Evolutionary conservation across 1,139 yeast species (phyloP).

Genomic region (Lodderomyces oxycetoniae): DNA sequence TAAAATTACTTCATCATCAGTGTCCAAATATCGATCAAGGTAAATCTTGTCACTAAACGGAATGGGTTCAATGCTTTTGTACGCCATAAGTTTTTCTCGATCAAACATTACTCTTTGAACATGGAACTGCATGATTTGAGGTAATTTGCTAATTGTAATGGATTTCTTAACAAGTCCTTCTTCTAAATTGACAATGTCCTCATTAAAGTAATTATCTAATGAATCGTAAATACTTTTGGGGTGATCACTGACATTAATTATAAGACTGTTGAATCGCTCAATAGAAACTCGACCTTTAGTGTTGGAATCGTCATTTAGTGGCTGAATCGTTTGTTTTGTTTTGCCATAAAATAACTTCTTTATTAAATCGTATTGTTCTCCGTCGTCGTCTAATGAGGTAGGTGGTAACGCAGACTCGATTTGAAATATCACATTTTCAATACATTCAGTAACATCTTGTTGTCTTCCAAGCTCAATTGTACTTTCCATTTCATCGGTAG

Average conservation of each 20-base stretch:
- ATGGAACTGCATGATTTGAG: slow-evolving; percentile 83
- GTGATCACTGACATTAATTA: slow-evolving; percentile 82
- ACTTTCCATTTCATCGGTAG: slow-evolving; percentile 61
- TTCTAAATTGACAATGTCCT: slow-evolving; percentile 64
- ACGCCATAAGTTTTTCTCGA: slow-evolving; percentile 64
- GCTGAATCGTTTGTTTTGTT: slow-evolving; percentile 42
- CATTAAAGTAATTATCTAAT: slow-evolving; percentile 77
- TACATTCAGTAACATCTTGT: slow-evolving; percentile 96
- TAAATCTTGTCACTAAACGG: slow-evolving; percentile 75
- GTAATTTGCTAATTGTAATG: slow-evolving; percentile 65
- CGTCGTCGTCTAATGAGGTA: slow-evolving; percentile 52
- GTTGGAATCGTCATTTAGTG: slow-evolving; percentile 18
- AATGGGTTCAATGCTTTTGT: slow-evolving; percentile 76
- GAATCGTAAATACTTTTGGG: slow-evolving; percentile 90
- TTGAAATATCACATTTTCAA: slow-evolving; percentile 90
- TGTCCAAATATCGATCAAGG: slow-evolving; percentile 82
- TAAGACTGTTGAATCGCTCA: slow-evolving; percentile 74
- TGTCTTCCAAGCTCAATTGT: slow-evolving; percentile 83
- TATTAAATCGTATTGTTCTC: slow-evolving; percentile 77
- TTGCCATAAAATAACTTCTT: slow-evolving; percentile 78
- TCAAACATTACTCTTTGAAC: slow-evolving; percentile 93
- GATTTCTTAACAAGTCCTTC: slow-evolving; percentile 72
- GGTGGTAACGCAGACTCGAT: slow-evolving; percentile 87
- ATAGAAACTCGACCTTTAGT: slow-evolving; percentile 54
- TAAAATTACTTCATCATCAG: slow-evolving; percentile 55